Evolutionary conservation across 192 early-diverging fungal species (phyloP).

Genomic region (Mortierella hygrophila): DNA sequence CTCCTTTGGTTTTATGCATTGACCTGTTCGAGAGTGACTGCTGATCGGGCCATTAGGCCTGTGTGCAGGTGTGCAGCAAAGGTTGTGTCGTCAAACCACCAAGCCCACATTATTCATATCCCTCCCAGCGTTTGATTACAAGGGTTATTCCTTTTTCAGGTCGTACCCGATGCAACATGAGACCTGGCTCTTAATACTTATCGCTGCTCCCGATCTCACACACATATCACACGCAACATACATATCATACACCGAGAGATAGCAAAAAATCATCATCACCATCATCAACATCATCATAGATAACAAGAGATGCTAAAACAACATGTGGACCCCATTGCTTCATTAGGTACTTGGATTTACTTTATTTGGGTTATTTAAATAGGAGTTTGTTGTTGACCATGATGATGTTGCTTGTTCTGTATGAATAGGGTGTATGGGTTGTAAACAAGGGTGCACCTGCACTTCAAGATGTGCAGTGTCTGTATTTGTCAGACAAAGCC

Average conservation of each 20-base stretch:
- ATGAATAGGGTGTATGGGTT: background rate
- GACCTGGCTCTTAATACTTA: background rate
- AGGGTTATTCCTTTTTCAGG: no score
- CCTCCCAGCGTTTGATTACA: no score
- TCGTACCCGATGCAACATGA: no score
- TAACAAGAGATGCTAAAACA: background rate
- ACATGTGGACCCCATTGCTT: background rate
- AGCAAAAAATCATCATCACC: background rate
- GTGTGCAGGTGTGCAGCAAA: no score
- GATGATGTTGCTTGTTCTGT: background rate
- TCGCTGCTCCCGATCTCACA: background rate
- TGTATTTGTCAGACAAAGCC: background rate
- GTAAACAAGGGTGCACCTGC: background rate
- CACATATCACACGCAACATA: background rate
- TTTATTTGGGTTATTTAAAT: background rate
- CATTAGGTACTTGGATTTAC: background rate
- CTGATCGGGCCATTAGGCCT: background rate
- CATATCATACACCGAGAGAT: background rate
- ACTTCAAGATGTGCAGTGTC: background rate
- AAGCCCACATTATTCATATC: no score
- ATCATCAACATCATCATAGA: background rate
- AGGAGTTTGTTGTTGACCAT: background rate
- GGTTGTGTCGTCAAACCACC: background rate
- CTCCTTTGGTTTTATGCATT: background rate
- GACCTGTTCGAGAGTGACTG: background rate